phyloP scores from a whole-genome alignment of 2,329 filamentous ascomycete species.

The Lithohypha guttulata region DNA sequence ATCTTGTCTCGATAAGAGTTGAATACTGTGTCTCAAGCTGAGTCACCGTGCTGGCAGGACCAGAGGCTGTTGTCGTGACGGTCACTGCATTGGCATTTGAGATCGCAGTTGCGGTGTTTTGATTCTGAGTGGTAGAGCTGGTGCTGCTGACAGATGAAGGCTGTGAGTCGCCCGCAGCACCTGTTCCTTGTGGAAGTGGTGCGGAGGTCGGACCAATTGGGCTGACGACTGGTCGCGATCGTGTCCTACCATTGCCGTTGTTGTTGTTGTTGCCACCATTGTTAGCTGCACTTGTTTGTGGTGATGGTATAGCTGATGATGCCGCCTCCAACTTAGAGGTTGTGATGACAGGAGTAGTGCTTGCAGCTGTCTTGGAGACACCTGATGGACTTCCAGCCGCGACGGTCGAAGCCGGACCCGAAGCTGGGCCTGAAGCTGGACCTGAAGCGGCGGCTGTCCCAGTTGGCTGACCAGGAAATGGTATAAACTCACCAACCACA shows the following conservation, averaged over 20 bases:
- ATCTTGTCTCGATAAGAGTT: constrained; percentile 3
- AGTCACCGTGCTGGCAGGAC: constrained; percentile 1
- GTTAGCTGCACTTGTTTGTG: not conserved
- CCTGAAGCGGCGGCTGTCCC: constrained; percentile 1
- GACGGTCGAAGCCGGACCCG: no score
- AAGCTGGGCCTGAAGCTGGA: not conserved
- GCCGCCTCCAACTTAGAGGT: not conserved
- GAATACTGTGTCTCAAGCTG: constrained; percentile 1
- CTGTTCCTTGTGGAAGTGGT: not conserved
- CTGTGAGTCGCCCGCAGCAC: not conserved
- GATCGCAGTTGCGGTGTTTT: constrained; percentile 1
- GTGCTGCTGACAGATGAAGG: not conserved
- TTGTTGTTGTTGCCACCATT: not conserved
- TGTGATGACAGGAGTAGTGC: not conserved
- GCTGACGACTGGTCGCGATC: not conserved
- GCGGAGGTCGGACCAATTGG: not conserved
- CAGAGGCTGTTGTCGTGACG: not conserved
- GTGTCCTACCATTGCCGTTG: not conserved
- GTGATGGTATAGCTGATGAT: not conserved
- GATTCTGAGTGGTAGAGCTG: not conserved
- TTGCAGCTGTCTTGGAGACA: not conserved
- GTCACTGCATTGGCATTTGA: not conserved
- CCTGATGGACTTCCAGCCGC: no score
- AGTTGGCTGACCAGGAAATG: constrained; percentile 14
- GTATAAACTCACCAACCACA: constrained; percentile 9